A percentile compares a stretch with the other conserved stretches of the same genome.
Conservation (phyloP, 108 stramenopile species). For the Schizochytrium sp. region DNA sequence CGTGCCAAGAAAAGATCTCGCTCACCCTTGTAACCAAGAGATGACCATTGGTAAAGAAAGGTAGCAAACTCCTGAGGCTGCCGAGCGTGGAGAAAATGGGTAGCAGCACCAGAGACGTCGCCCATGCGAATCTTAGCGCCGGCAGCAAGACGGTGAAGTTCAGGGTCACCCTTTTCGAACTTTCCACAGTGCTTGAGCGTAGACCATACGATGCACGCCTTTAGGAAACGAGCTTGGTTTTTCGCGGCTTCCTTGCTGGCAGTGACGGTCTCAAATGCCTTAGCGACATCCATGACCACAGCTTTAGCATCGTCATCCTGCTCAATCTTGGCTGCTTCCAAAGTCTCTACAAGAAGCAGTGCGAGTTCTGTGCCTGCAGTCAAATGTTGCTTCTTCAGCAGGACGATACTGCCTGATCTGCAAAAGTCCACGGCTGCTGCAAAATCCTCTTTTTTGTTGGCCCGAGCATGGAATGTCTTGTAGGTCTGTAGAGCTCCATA, state of each 20-base stretch:
- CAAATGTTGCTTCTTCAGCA: conserved; percentile 38
- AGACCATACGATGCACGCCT: conserved; percentile 53
- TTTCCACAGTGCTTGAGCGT: background rate
- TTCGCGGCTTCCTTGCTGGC: conserved; percentile 20
- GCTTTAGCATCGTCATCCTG: background rate
- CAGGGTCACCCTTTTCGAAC: conserved; percentile 45
- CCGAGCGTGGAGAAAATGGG: conserved; percentile 37
- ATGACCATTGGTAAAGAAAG: conserved; percentile 59
- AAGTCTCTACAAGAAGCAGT: conserved; percentile 43
- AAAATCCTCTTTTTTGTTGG: conserved; percentile 41
- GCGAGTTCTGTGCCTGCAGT: conserved; percentile 57
- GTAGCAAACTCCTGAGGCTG: conserved; percentile 57
- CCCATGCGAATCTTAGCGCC: conserved; percentile 35
- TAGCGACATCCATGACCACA: conserved; percentile 10
- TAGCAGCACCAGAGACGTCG: conserved; percentile 25
- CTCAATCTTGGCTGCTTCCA: conserved; percentile 24
- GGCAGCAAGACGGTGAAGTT: conserved; percentile 24
- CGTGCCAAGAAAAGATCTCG: conserved; percentile 51
- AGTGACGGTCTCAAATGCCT: conserved; percentile 4
- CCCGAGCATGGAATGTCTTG: conserved; percentile 51
- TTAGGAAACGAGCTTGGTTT: conserved; percentile 44
- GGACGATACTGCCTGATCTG: conserved; percentile 46
- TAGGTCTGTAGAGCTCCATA: conserved; percentile 59
- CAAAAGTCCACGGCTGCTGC: conserved; percentile 8
- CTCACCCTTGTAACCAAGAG: conserved; percentile 39